phyloP scores from a whole-genome alignment of 2,329 filamentous ascomycete species.

The Graphilbum ipis-grandicollis region DNA sequence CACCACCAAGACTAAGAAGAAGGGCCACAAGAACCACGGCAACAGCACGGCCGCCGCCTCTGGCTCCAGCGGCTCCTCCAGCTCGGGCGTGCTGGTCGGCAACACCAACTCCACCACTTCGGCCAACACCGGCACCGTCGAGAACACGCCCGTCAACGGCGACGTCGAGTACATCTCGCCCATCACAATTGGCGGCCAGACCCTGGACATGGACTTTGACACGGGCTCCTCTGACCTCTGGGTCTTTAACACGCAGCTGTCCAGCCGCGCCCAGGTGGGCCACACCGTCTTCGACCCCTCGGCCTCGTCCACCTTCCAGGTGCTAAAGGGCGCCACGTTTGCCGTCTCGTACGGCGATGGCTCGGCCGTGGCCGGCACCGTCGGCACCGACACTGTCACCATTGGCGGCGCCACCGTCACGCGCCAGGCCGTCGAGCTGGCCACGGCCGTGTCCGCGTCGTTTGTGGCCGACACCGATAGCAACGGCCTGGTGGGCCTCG shows the following conservation, averaged over 20 bases:
- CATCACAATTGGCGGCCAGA: conserved; percentile 52
- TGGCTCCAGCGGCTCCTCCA: too few relatives aligned
- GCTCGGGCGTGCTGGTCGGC: neutral
- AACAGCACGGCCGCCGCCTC: neutral
- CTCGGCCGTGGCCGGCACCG: conserved; percentile 42
- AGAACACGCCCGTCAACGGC: conserved; percentile 44
- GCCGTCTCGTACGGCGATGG: conserved; percentile 53
- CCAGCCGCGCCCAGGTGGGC: conserved; percentile 21
- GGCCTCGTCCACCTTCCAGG: conserved; percentile 17
- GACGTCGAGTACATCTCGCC: conserved; percentile 55
- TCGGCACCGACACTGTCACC: conserved; percentile 49
- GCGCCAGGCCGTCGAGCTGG: conserved; percentile 50
- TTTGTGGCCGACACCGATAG: conserved; percentile 43
- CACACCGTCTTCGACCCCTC: conserved; percentile 27
- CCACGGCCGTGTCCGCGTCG: conserved; percentile 35
- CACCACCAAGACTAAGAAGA: neutral
- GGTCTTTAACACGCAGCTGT: conserved; percentile 49
- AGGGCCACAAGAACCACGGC: conserved; percentile 7
- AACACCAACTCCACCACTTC: conserved; percentile 9
- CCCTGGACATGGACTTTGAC: conserved; percentile 53
- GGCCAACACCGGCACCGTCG: conserved; percentile 37
- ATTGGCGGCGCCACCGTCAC: conserved; percentile 47
- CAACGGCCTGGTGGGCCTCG: conserved; percentile 54
- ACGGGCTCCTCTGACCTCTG: conserved; percentile 63
- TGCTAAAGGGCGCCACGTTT: conserved; percentile 31